Conservation (phyloP, 495 filamentous ascomycete genomes). For the Baudoinia panamericana region DNA sequence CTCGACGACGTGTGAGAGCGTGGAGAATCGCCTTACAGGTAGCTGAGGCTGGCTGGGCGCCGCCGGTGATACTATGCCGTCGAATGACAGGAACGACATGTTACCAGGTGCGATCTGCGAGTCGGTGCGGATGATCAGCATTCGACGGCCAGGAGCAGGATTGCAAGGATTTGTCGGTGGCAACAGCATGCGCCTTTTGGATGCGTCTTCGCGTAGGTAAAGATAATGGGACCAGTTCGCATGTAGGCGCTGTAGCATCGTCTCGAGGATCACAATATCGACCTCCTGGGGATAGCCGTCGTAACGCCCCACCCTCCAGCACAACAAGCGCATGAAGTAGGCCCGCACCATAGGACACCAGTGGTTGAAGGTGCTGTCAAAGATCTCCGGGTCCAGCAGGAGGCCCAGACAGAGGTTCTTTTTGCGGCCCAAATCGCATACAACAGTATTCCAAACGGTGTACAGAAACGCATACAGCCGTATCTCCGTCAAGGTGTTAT, state of each 20-base stretch:
- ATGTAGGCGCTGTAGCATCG: conserved; percentile 55
- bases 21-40: conserved; percentile 13
- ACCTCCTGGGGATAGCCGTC: conserved; percentile 43
- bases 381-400: conserved; percentile 63
- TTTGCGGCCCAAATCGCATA: conserved; percentile 54
- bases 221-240: conserved; percentile 70
- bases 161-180: conserved; percentile 72
- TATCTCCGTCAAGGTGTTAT: conserved; percentile 90
- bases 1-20: conserved; percentile 15
- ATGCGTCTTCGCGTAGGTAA: conserved; percentile 52
- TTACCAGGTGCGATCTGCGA: conserved; percentile 35
- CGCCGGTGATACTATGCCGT: conserved; percentile 40
- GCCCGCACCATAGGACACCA: conserved; percentile 98
- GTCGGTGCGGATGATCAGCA: conserved; percentile 87
- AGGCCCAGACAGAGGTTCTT: conserved; percentile 62
- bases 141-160: conserved; percentile 78
- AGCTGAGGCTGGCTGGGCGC: conserved; percentile 11
- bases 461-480: conserved; percentile 79
- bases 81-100: conserved; percentile 54
- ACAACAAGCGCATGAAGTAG: conserved; percentile 86
- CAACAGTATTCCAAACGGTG: conserved; percentile 63
- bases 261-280: conserved; percentile 50
- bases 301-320: conserved; percentile 81
- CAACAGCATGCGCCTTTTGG: conserved; percentile 38
- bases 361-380: conserved; percentile 79